A percentile compares a stretch with the other conserved stretches of the same genome.
Evolutionary conservation across 1,139 yeast species (phyloP).

Genomic region (Debaryomyces nepalensis): DNA sequence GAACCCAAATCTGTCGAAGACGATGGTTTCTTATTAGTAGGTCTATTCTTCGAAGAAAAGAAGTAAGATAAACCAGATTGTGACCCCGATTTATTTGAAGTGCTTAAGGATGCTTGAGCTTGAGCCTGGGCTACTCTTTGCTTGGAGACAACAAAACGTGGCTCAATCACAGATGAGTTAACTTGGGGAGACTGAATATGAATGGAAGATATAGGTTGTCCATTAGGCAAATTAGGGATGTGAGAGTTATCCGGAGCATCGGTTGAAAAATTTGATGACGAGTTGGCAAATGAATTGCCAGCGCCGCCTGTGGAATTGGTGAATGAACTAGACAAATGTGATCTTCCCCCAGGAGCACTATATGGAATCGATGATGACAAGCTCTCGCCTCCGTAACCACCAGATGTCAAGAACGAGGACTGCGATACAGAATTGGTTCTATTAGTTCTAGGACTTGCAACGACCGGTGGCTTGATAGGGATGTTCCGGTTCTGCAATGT

Average conservation of each 20-base stretch:
- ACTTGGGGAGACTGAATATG: conserved; percentile 75
- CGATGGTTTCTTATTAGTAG: conserved; percentile 27
- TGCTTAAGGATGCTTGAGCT: conserved; percentile 37
- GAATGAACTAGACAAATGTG: conserved; percentile 22
- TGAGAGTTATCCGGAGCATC: conserved; percentile 24
- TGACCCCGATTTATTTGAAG: conserved; percentile 44
- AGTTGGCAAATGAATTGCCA: conserved; percentile 6
- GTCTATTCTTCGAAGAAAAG: conserved; percentile 43
- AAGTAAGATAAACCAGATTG: conserved; percentile 57
- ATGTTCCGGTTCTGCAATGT: conserved; percentile 19
- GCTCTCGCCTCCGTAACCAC: conserved; percentile 48
- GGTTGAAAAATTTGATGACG: conserved; percentile 10
- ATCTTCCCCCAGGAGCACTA: conserved; percentile 68
- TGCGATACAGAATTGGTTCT: conserved; percentile 51
- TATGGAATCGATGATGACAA: conserved; percentile 71
- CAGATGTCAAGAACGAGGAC: conserved; percentile 40
- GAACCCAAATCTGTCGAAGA: conserved; percentile 51
- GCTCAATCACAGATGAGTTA: conserved; percentile 58
- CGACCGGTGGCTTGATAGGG: conserved; percentile 33
- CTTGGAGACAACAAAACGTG: conserved; percentile 72
- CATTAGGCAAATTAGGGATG: conserved; percentile 54
- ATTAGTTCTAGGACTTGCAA: conserved; percentile 45
- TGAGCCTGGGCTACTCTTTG: conserved; percentile 69
- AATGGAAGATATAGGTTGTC: conserved; percentile 61
- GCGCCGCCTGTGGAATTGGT: conserved; percentile 7